These are phyloP conservation scores for Solanum okadae DNA, from an alignment of 257 asterid species.

Conservation along the genomic window DNA sequence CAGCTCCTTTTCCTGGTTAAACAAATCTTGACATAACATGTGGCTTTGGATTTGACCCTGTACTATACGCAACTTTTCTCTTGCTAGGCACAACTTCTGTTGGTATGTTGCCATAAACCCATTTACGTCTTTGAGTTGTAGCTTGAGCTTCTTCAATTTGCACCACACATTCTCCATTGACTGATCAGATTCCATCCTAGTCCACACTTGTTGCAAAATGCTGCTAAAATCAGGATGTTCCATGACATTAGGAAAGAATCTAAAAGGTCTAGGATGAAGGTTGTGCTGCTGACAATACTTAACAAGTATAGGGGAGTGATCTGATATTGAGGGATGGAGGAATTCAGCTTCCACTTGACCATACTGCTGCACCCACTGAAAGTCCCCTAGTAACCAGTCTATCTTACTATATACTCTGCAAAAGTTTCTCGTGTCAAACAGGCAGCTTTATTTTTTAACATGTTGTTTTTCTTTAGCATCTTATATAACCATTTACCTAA, in stretches of 20 bases:
- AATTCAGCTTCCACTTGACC: background rate
- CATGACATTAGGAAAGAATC: background rate
- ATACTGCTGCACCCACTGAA: too few species aligned
- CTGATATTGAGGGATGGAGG: background rate
- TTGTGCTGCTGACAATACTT: background rate
- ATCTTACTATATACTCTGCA: background rate
- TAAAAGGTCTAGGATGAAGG: background rate
- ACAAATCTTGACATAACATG: background rate
- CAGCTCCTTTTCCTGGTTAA: background rate
- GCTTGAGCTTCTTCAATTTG: background rate
- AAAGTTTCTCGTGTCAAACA: background rate
- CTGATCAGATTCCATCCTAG: background rate
- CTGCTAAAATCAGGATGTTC: background rate
- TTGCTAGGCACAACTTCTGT: background rate
- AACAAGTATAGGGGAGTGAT: background rate
- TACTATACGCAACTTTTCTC: background rate
- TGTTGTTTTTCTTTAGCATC: background rate
- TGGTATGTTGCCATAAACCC: background rate
- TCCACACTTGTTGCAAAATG: background rate
- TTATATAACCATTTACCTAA: background rate
- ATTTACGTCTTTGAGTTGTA: background rate
- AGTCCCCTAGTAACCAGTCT: background rate
- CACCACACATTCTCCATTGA: background rate
- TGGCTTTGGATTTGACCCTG: background rate
- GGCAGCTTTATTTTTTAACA: background rate